A percentile compares a stretch with the other conserved stretches of the same genome.
Conservation (phyloP, 768 basidiomycete species). For the Lentinus tigrinus region DNA sequence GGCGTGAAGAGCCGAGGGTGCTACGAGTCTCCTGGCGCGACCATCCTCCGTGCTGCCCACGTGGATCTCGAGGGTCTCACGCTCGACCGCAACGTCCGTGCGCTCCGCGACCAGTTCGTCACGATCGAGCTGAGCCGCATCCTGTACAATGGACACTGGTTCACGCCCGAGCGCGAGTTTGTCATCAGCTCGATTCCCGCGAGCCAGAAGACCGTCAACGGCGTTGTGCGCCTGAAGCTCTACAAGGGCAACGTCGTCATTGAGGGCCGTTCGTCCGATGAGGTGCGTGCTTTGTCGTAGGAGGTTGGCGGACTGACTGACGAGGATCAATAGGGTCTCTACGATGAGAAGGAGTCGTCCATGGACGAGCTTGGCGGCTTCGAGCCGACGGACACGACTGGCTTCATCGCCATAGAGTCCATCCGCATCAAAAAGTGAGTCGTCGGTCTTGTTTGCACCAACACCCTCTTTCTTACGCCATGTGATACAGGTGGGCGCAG, state of each 20-base stretch:
- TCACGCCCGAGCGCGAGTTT: constrained; percentile 99
- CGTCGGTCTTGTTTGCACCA: constrained; percentile 1
- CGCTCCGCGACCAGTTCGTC: constrained; percentile 91
- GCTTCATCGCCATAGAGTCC: constrained; percentile 96
- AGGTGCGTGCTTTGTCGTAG: constrained; percentile 66
- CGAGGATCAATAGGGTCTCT: constrained; percentile 84
- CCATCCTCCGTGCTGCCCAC: constrained; percentile 93
- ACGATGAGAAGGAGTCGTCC: constrained; percentile 92
- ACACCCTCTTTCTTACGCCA: not conserved
- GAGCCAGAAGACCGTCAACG: constrained; percentile 96
- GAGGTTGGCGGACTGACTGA: too few species aligned
- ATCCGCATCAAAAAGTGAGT: constrained; percentile 96
- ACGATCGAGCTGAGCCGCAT: constrained; percentile 88
- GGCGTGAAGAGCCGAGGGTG: constrained; percentile 99
- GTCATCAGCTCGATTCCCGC: constrained; percentile 87
- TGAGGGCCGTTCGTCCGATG: constrained; percentile 86
- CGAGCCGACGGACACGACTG: constrained; percentile 91
- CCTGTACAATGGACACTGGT: constrained; percentile 98
- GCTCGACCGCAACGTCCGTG: constrained; percentile 95
- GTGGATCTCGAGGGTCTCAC: constrained; percentile 96
- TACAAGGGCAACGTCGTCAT: constrained; percentile 97
- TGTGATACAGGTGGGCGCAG: constrained; percentile 70
- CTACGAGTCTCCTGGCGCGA: constrained; percentile 97
- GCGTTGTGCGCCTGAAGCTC: constrained; percentile 83
- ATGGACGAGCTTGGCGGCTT: constrained; percentile 99